These are phyloP conservation scores for Dictyophora rubrovolvata DNA, from an alignment of 768 basidiomycete genomes.

Conservation along the genomic window DNA sequence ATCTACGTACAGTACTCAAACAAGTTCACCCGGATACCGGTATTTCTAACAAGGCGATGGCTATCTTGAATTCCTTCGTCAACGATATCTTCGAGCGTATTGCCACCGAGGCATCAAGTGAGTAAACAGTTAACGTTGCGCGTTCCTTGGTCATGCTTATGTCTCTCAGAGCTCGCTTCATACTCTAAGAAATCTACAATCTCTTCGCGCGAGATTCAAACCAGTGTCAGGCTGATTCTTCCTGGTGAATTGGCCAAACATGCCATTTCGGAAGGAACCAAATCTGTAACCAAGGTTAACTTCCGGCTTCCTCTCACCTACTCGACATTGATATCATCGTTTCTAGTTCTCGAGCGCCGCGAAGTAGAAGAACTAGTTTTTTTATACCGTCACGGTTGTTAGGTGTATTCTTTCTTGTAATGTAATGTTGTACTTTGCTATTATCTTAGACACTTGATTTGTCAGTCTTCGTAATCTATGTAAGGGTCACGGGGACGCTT, in stretches of 20 bases:
- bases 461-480: neutral
- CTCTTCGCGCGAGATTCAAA: slow-evolving; percentile 97
- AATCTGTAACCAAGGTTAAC: slow-evolving; percentile 54
- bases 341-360: slow-evolving; percentile 10
- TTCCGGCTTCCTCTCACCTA: neutral
- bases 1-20: slow-evolving; percentile 57
- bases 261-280: slow-evolving; percentile 92
- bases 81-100: slow-evolving; percentile 93
- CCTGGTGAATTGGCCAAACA: slow-evolving; percentile 98
- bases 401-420: neutral
- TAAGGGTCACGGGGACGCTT: neutral
- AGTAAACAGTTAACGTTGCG: slow-evolving; percentile 16
- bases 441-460: neutral
- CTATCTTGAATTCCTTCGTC: slow-evolving; percentile 85
- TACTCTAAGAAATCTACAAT: slow-evolving; percentile 99
- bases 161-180: slow-evolving; percentile 69
- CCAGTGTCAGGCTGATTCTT: slow-evolving; percentile 87
- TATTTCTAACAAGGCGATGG: slow-evolving; percentile 97
- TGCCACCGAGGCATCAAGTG: slow-evolving; percentile 81
- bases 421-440: slow-evolving; percentile 5
- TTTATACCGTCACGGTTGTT: neutral
- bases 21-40: slow-evolving; percentile 98
- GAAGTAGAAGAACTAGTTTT: neutral
- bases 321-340: neutral
- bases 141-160: neutral